Base-by-base conservation (phyloP, 352 stramenopile species). In the Pythium graminicola region DNA sequence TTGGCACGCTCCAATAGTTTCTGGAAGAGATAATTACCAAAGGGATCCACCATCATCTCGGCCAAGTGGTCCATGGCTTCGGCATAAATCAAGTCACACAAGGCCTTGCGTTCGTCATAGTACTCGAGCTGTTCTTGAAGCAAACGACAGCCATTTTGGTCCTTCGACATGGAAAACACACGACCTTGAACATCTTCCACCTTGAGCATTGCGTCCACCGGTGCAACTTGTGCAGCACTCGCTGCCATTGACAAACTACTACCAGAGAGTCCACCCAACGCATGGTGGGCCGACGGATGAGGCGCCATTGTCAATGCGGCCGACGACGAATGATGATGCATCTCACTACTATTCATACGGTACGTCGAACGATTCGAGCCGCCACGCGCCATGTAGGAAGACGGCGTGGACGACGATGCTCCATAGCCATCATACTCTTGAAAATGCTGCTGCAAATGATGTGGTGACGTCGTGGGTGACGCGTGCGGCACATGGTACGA, bases 1-100 rank as follows among this genome's bases (percentile, higher is more conserved):
- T 75, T 90, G 43, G 97, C 94, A 42, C 96, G 89, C 57, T 99
- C 96, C 23, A 98, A 72, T 27, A 99, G 91, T 70, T 99, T 99
- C 72, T 99, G 96, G 67, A 99, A 99, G 11, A 99, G 69, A 57
- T 99, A 99, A 65, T 99, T 99, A 6, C 96, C 96, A 68, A 99
- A 99, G 6, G 96, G 95, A 67, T 99, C 95, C n/a, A 98, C 92
- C 95, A 99, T 98, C 66, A 97, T 96, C 64, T 98, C 93, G 10
- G 87, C 86, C 72, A 98, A 86, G 61, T 98, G 95, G 24, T 95
- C 83, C 7, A 98, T 73, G n/a, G 95, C 95, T 72, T 99, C 95
- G n/a, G 93, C 81, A 47, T 98, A 95, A 60, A 99, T 98, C 50
- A 97, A 73, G 20, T 93, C 91, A 19, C 94, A 94, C 54, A 97